Conservation (phyloP, 2,329 filamentous ascomycete species). For the Nigrospora sphaerica region DNA sequence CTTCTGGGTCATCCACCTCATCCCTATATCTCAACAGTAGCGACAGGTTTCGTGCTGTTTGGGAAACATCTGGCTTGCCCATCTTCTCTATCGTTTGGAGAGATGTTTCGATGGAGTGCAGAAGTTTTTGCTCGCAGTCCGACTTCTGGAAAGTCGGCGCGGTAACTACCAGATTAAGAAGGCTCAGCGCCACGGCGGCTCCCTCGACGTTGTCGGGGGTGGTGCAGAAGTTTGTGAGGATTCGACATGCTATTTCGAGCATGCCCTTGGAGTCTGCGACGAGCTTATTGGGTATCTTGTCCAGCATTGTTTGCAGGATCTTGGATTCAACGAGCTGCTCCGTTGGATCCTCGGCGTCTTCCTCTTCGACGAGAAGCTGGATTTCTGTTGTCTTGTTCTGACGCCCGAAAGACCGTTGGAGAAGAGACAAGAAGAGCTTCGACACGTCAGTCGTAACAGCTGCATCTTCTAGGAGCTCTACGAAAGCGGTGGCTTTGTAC, state of each 20-base stretch:
- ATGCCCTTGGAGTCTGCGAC: constrained; percentile 58
- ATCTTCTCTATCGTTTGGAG: constrained; percentile 35
- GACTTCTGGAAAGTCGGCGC: constrained; percentile 47
- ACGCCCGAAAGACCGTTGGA: constrained; percentile 49
- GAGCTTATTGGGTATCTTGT: constrained; percentile 54
- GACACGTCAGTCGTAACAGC: constrained; percentile 51
- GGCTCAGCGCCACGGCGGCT: constrained; percentile 47
- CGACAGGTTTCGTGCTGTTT: constrained; percentile 49
- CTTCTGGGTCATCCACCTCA: constrained; percentile 38
- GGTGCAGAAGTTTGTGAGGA: constrained; percentile 42
- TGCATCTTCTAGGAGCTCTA: constrained; percentile 40
- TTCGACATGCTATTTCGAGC: constrained; percentile 54
- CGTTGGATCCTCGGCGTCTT: constrained; percentile 32
- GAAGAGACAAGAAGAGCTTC: constrained; percentile 51
- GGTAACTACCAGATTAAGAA: constrained; percentile 54
- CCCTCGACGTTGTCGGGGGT: constrained; percentile 38
- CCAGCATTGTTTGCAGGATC: constrained; percentile 59
- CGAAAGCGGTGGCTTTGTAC: constrained; percentile 37
- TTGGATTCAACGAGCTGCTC: constrained; percentile 49
- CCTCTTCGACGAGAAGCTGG: constrained; percentile 18
- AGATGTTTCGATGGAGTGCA: constrained; percentile 40
- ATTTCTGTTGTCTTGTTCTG: constrained; percentile 15
- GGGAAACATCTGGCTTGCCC: constrained; percentile 33
- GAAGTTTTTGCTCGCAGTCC: constrained; percentile 10
- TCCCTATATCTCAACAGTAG: constrained; percentile 50